phyloP scores from a whole-genome alignment of 2,329 filamentous ascomycete species.

The Rhynchosporium agropyri region DNA sequence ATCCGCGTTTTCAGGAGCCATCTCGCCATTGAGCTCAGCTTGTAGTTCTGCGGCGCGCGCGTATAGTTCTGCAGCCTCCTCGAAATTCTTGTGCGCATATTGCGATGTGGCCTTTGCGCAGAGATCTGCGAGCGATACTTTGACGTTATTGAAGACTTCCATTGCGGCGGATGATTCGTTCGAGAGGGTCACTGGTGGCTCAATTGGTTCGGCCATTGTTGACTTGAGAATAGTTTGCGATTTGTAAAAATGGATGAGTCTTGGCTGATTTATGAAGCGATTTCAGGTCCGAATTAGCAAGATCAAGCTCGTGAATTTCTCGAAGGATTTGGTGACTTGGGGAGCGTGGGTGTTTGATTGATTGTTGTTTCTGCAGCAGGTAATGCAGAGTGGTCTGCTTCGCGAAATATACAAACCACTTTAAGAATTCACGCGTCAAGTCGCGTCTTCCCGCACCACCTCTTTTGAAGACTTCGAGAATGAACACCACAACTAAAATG shows the following conservation, averaged over 20 bases:
- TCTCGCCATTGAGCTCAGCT: conserved; percentile 88
- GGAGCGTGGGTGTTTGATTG: neutral
- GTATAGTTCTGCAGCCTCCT: conserved; percentile 83
- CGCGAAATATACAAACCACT: conserved; percentile 15
- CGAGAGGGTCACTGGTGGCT: conserved; percentile 32
- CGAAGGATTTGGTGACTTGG: conserved; percentile 9
- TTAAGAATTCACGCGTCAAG: conserved; percentile 5
- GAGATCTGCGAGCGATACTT: conserved; percentile 74
- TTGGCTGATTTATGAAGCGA: neutral
- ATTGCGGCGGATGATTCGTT: conserved; percentile 34
- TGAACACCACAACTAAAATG: conserved; percentile 29
- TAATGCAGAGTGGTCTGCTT: conserved; percentile 13
- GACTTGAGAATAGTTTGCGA: neutral
- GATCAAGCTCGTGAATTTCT: neutral
- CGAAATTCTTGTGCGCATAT: conserved; percentile 88
- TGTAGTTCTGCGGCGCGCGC: conserved; percentile 88
- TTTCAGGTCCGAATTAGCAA: neutral
- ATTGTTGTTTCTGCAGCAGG: conserved; percentile 14
- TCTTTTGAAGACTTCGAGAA: conserved; percentile 1
- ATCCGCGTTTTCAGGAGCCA: conserved; percentile 87
- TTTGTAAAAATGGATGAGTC: neutral
- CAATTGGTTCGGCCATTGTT: conserved; percentile 39
- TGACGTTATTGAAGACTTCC: conserved; percentile 44
- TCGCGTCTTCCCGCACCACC: conserved; percentile 26
- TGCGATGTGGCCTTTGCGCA: conserved; percentile 78